Percentiles rank a stretch among this genome's conserved stretches.
Conservation (phyloP, 768 basidiomycete species). For the Phlebiopsis gigantea region DNA sequence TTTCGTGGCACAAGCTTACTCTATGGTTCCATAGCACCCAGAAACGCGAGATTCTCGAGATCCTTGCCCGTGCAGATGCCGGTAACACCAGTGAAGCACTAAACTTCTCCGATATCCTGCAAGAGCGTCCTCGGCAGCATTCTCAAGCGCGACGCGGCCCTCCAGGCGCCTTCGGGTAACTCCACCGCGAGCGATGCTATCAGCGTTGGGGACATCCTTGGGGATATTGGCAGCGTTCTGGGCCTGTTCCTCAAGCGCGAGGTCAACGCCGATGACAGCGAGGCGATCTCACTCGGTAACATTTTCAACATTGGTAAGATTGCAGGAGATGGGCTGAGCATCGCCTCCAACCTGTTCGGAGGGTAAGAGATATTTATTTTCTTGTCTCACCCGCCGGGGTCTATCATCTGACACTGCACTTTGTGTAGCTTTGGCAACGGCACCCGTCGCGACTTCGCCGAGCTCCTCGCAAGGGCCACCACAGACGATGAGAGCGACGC, state of each 20-base stretch:
- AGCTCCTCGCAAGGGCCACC: neutral
- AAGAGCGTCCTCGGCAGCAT: too few species aligned
- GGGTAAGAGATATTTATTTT: neutral
- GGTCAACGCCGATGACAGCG: neutral
- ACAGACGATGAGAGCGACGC: neutral
- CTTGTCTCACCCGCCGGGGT: too few species aligned
- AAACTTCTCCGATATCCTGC: neutral
- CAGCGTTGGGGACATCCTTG: neutral
- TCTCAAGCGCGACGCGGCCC: neutral
- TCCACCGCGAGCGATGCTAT: neutral
- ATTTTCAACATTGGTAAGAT: neutral
- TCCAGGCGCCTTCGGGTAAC: neutral
- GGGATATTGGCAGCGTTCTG: neutral
- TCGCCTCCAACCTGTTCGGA: neutral
- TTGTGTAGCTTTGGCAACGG: neutral
- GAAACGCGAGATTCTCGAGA: neutral
- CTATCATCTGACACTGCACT: too few species aligned
- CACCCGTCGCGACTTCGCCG: neutral
- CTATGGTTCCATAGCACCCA: neutral
- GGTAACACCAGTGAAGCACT: neutral
- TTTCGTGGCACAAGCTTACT: too few species aligned
- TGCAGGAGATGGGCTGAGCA: neutral
- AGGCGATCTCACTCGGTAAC: neutral
- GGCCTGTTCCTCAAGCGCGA: neutral
- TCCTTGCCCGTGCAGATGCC: neutral